phyloP scores from a whole-genome alignment of 257 asterid genomes.

The Solanum etuberosum region DNA sequence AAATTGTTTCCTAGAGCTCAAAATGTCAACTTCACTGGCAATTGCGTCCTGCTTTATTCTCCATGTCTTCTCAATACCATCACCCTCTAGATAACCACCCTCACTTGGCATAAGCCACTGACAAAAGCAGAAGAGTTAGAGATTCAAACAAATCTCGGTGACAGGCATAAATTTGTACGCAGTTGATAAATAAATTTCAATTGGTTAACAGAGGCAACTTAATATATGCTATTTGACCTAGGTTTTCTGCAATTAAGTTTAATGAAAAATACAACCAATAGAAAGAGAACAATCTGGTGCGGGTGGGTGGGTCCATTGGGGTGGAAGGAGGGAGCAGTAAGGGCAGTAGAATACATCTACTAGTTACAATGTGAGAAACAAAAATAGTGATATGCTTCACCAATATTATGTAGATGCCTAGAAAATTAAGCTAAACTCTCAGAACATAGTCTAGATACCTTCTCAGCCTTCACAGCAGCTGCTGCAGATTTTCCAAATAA shows the following conservation, averaged over 20 bases:
- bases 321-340: neutral
- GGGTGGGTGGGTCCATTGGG: neutral
- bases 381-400: neutral
- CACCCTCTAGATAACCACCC: constrained; percentile 68
- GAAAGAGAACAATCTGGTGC: neutral
- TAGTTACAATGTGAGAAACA: neutral
- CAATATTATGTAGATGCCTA: neutral
- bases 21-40: constrained; percentile 64
- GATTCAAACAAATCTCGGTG: neutral
- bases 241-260: neutral
- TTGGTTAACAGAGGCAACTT: neutral
- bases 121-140: constrained; percentile 1
- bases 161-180: neutral
- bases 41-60: constrained; percentile 69
- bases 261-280: neutral
- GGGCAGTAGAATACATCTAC: neutral
- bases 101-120: constrained; percentile 93
- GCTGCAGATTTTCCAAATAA: constrained; percentile 64
- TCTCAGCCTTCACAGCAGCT: constrained; percentile 81
- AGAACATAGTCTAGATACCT: constrained; percentile 28
- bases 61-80: constrained; percentile 90
- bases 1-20: constrained; percentile 62
- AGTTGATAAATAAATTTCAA: neutral
- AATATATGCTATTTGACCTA: neutral
- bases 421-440: neutral